Percentiles rank a stretch among this genome's conserved stretches.
These are phyloP conservation scores for Dinochytrium kinnereticum DNA, from an alignment of 371 early-diverging fungal genomes.

Conservation along the genomic window DNA sequence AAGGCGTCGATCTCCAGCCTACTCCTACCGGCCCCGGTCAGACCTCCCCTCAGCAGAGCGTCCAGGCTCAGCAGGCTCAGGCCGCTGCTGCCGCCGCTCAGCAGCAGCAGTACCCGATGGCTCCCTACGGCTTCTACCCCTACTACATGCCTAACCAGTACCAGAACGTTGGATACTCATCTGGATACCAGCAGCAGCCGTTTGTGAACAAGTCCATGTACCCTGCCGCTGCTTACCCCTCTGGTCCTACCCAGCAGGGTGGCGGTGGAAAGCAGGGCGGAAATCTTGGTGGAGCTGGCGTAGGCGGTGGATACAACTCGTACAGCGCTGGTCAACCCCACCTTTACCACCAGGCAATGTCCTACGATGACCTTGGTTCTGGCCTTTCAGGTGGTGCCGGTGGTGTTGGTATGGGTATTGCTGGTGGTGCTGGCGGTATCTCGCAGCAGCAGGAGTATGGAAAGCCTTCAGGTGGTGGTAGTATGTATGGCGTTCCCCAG, in stretches of 20 bases:
- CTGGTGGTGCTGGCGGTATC: conserved; percentile 13
- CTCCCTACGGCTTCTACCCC: conserved; percentile 55
- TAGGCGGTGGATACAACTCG: conserved; percentile 9
- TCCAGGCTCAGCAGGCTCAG: conserved; percentile 39
- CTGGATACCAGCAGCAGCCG: conserved; percentile 75
- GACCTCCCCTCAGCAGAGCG: conserved; percentile 15
- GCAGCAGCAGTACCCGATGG: conserved; percentile 31
- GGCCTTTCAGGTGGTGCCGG: conserved; percentile 8
- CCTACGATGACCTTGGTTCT: conserved; percentile 29
- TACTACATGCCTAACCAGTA: conserved; percentile 70
- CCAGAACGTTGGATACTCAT: conserved; percentile 41
- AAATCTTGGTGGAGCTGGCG: conserved; percentile 15
- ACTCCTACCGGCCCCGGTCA: conserved; percentile 12
- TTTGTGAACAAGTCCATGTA: conserved; percentile 75
- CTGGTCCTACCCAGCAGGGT: conserved; percentile 10
- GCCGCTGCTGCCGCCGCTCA: conserved; percentile 15
- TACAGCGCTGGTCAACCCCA: conserved; percentile 30
- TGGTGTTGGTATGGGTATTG: conserved; percentile 4
- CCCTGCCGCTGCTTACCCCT: conserved; percentile 15
- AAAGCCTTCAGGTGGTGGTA: background rate
- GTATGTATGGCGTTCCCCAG: conserved; percentile 11
- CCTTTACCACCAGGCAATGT: conserved; percentile 32
- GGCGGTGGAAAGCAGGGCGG: conserved; percentile 28
- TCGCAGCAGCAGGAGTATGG: background rate
- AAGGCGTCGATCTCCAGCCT: conserved; percentile 12